These are phyloP conservation scores for Boletus rufocinnamomeus DNA, from an alignment of 768 basidiomycete species.

Conservation along the genomic window DNA sequence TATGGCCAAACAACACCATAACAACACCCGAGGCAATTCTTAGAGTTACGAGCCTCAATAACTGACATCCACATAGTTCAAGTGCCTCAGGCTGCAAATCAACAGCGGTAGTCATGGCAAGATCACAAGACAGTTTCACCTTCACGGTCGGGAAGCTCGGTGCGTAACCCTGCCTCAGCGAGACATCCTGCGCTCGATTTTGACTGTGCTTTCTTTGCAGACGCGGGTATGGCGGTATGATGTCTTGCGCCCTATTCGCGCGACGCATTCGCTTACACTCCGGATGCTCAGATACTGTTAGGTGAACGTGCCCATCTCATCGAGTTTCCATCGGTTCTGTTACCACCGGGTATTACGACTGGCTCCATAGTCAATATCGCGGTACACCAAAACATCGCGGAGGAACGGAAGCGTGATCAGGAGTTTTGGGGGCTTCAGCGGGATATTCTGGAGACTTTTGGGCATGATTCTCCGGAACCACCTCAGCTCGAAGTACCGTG, in stretches of 20 bases:
- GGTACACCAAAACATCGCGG: slow-evolving; percentile 81
- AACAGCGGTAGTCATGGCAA: slow-evolving; percentile 30
- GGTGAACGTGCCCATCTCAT: slow-evolving; percentile 95
- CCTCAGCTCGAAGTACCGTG: slow-evolving; percentile 71
- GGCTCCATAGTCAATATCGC: slow-evolving; percentile 98
- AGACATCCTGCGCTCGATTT: slow-evolving; percentile 7
- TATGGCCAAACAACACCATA: slow-evolving; percentile 26
- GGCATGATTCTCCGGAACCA: slow-evolving; percentile 60
- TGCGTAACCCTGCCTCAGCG: slow-evolving; percentile 39
- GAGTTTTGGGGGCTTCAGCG: slow-evolving; percentile 87
- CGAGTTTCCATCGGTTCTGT: slow-evolving; percentile 93
- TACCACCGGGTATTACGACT: slow-evolving; percentile 89
- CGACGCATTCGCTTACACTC: slow-evolving; percentile 4
- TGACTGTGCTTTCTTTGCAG: slow-evolving; percentile 41
- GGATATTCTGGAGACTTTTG: slow-evolving; percentile 75
- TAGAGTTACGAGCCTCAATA: not conserved
- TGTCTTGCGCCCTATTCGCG: not conserved
- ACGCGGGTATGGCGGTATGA: slow-evolving; percentile 91
- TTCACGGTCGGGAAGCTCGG: slow-evolving; percentile 97
- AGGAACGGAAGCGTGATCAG: slow-evolving; percentile 78
- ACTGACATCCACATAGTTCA: slow-evolving; percentile 4
- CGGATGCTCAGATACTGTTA: slow-evolving; percentile 67
- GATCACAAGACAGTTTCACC: slow-evolving; percentile 67
- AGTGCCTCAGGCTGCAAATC: slow-evolving; percentile 9
- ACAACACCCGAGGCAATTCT: slow-evolving; percentile 15